phyloP scores from a whole-genome alignment of 1,139 yeast genomes.

The Lodderomyces pseudojiufengensis region DNA sequence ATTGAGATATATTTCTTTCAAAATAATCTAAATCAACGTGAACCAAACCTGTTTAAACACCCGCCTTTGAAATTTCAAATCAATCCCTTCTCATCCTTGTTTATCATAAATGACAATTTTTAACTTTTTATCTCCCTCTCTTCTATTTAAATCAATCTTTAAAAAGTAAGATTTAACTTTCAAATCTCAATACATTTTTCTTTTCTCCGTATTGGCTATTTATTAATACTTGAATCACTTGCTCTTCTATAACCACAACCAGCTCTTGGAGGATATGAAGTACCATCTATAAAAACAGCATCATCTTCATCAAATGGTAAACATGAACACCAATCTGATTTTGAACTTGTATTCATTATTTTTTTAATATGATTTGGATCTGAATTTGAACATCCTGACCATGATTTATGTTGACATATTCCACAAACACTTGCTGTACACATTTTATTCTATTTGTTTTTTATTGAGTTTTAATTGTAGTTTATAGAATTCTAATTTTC shows the following conservation, averaged over 20 bases:
- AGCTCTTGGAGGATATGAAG: slow-evolving; percentile 41
- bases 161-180: too few species aligned
- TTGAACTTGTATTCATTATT: slow-evolving; percentile 34
- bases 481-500: too few species aligned
- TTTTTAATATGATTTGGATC: slow-evolving; percentile 21
- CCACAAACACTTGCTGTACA: slow-evolving; percentile 36
- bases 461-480: too few species aligned
- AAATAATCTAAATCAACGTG: too few species aligned
- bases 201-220: not conserved
- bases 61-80: too few species aligned
- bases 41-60: too few species aligned
- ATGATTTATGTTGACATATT: slow-evolving; percentile 26
- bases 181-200: too few species aligned
- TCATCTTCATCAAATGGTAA: slow-evolving; percentile 19
- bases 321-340: slow-evolving; percentile 40
- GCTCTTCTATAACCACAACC: slow-evolving; percentile 33
- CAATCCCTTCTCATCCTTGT: not conserved
- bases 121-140: not conserved
- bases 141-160: not conserved
- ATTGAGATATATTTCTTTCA: too few species aligned
- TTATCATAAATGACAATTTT: too few species aligned
- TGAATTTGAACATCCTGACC: slow-evolving; percentile 39
- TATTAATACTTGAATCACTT: slow-evolving; percentile 4
- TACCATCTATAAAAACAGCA: slow-evolving; percentile 17
- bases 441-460: slow-evolving; percentile 17